Base-by-base conservation (phyloP, 805 yeast species). In the Hemisphaericaspora nanyangensis region DNA sequence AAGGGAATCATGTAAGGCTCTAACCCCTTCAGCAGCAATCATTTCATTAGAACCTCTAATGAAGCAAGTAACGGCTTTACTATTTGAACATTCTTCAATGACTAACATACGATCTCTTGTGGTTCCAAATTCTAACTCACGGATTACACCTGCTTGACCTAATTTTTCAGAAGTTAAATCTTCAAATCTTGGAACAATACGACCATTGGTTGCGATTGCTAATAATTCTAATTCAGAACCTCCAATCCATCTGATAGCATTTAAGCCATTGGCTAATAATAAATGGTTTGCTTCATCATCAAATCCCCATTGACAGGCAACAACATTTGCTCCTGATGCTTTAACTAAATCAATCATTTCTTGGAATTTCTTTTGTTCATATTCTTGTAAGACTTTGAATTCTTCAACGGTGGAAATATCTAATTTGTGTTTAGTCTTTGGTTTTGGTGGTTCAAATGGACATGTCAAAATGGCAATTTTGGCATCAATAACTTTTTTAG, bases 361-460 rank as follows among this genome's bases (percentile, higher is more conserved):
- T 58, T 73, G 77, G 59, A 93, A 93, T 61, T 88, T 89, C 47
- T 83, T 81, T 51, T 84, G 91, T 71, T 93, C 99, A 63, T 93
- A 93, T 37, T 77, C 78, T 69, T 95, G 99, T 58, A 93, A 76
- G 47, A 79, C 83, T 61, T 84, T 78, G 68, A 90, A 93, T 66
- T 93, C 99, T 55, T 90, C 97, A 16, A 89, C 96, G n/a, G 85
- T 68, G 12, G 91, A 78, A 47, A 91, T 91, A 60, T 91, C 96
- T 54, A 91, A 74, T 74, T 91, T 91, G 70, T 91, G 99, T 68
- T 93, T 93, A 17, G 99, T 93, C 71, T 93, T 93, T 51, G 99
- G 99, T 69, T 93, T 93, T 54, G 99, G 99, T 29, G 99, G 99
- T 72, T 93, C 99, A 59, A 93, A 93, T 52, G 99, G 98, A 70